Percentiles rank a stretch among this genome's conserved stretches.
Conservation (phyloP, 2,329 filamentous ascomycete species). For the Stenocarpella maydis region DNA sequence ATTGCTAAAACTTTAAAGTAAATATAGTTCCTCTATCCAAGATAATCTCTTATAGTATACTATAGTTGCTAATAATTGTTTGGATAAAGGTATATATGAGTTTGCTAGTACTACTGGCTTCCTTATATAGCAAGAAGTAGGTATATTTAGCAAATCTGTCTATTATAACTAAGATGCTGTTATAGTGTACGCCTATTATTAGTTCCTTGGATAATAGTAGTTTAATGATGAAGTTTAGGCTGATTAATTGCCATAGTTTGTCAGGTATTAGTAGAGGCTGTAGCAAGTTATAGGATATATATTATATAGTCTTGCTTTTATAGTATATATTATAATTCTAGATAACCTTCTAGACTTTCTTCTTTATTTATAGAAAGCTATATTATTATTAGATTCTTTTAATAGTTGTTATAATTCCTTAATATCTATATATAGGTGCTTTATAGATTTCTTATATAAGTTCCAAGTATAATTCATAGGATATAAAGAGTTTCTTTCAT, state of each 20-base stretch:
- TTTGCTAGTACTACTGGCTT: no score
- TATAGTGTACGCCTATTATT: no score
- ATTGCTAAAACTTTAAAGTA: no score
- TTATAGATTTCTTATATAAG: slow-evolving; percentile 18
- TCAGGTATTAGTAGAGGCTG: background rate
- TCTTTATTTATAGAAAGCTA: background rate
- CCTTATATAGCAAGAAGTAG: no score
- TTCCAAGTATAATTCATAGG: background rate
- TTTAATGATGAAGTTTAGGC: no score
- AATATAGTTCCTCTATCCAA: no score
- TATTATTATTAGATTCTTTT: slow-evolving; percentile 1
- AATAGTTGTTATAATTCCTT: slow-evolving; percentile 13
- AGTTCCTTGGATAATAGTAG: no score
- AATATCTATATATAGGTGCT: background rate
- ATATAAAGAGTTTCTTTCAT: background rate
- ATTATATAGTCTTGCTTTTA: background rate
- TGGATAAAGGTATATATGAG: no score
- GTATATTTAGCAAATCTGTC: slow-evolving; percentile 5
- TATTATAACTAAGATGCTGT: no score
- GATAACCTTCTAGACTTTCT: background rate
- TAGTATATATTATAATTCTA: background rate
- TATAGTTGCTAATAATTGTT: no score
- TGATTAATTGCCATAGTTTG: background rate
- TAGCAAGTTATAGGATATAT: background rate
- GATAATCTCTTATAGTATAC: no score